Percentiles rank a stretch among this genome's conserved stretches.
These are phyloP conservation scores for Nasturtium officinale DNA, from an alignment of 345 rosid species.

Conservation along the genomic window DNA sequence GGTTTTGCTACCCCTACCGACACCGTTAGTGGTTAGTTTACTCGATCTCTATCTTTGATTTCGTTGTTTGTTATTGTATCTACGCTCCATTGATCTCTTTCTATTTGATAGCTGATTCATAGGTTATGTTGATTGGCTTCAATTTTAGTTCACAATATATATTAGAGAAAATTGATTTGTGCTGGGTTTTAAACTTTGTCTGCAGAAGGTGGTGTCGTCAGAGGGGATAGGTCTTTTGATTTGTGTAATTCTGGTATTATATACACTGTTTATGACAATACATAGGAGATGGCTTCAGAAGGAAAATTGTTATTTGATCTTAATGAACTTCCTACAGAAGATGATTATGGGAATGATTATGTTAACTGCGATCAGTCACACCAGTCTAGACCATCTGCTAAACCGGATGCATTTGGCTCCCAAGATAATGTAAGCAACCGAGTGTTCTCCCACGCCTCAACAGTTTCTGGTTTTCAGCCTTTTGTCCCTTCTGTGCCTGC, in stretches of 20 bases:
- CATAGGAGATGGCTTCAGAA: constrained; percentile 86
- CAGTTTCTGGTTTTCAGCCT: constrained; percentile 92
- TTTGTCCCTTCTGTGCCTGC: constrained; percentile 59
- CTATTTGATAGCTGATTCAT: background rate
- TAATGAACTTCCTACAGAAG: constrained; percentile 86
- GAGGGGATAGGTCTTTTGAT: constrained; percentile 25
- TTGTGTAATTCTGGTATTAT: constrained; percentile 14
- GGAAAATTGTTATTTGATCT: constrained; percentile 93
- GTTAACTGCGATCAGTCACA: constrained; percentile 59
- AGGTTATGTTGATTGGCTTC: background rate
- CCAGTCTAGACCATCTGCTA: constrained; percentile 55
- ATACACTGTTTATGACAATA: constrained; percentile 67
- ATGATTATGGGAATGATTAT: constrained; percentile 57
- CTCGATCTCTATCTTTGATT: constrained; percentile 18
- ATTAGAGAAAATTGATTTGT: background rate
- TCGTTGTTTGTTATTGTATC: background rate
- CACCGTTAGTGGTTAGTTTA: constrained; percentile 35
- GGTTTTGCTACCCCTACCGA: constrained; percentile 23
- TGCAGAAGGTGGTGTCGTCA: constrained; percentile 36
- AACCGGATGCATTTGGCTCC: constrained; percentile 49
- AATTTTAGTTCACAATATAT: background rate
- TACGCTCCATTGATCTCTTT: constrained; percentile 29
- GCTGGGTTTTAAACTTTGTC: background rate
- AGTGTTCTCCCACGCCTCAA: constrained; percentile 75
- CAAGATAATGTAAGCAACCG: constrained; percentile 56